These are phyloP conservation scores for Sarocladiaceae sp. DNA, from an alignment of 2,329 filamentous ascomycete species.

Conservation along the genomic window DNA sequence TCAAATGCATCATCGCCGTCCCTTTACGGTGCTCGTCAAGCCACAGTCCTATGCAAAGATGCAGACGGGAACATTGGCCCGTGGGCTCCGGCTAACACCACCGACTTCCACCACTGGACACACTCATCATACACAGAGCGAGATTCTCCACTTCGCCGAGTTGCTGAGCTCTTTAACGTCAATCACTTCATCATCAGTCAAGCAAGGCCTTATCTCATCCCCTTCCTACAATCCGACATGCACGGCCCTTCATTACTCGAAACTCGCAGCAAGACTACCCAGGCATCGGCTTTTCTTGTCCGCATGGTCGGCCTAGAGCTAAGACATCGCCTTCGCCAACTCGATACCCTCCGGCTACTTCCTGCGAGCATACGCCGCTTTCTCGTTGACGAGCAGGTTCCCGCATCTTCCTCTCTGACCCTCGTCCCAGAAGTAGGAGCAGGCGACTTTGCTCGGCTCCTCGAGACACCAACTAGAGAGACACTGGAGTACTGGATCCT, in stretches of 20 bases:
- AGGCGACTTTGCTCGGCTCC: conserved; percentile 68
- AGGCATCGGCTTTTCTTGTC: conserved; percentile 53
- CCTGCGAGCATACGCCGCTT: conserved; percentile 68
- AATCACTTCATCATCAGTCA: conserved; percentile 96
- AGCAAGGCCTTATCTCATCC: conserved; percentile 83
- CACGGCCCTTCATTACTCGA: conserved; percentile 65
- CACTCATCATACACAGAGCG: conserved; percentile 61
- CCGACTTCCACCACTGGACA: conserved; percentile 65
- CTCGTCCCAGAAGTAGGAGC: conserved; percentile 75
- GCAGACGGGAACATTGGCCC: conserved; percentile 67
- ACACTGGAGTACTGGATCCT: conserved; percentile 81
- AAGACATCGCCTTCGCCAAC: conserved; percentile 74
- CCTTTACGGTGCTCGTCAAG: conserved; percentile 61
- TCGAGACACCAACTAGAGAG: conserved; percentile 77
- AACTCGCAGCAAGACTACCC: conserved; percentile 55
- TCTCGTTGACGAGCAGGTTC: conserved; percentile 77
- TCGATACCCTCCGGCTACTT: conserved; percentile 72
- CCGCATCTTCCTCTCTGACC: conserved; percentile 66
- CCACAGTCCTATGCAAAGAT: conserved; percentile 72
- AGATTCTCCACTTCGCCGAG: conserved; percentile 61
- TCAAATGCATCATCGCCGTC: conserved; percentile 66
- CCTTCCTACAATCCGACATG: conserved; percentile 77
- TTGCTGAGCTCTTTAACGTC: conserved; percentile 83
- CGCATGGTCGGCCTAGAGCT: conserved; percentile 72
- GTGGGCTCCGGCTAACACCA: conserved; percentile 63